Evolutionary conservation across 2,329 filamentous ascomycete genomes (phyloP).

Genomic region (Fusarium sp.): DNA sequence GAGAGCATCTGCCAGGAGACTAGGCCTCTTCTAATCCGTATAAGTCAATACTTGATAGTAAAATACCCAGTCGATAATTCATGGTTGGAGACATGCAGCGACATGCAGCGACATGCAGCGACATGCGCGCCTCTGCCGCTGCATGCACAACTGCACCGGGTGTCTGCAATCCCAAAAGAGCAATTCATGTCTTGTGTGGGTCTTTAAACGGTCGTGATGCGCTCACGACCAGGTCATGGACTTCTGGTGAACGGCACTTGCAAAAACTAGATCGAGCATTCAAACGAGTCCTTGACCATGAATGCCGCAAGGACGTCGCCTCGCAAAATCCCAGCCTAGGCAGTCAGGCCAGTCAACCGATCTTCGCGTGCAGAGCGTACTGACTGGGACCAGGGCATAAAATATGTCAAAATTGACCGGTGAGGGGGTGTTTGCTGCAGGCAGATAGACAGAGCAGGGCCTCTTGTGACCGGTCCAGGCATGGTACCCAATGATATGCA

Average conservation of each 20-base stretch:
- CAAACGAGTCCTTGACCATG: slow-evolving; percentile 15
- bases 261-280: slow-evolving; percentile 14
- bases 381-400: slow-evolving; percentile 35
- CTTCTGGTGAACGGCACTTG: slow-evolving; percentile 26
- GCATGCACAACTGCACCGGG: slow-evolving; percentile 25
- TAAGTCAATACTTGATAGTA: too few species aligned
- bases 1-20: not conserved
- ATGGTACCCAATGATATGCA: slow-evolving; percentile 17
- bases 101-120: slow-evolving; percentile 8
- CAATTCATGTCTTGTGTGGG: slow-evolving; percentile 1
- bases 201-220: slow-evolving; percentile 12
- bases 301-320: slow-evolving; percentile 27
- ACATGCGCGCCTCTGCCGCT: slow-evolving; percentile 27
- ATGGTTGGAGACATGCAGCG: slow-evolving; percentile 18
- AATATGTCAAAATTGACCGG: slow-evolving; percentile 44
- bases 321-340: slow-evolving; percentile 3
- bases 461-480: slow-evolving; percentile 31
- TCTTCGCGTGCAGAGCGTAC: slow-evolving; percentile 23
- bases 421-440: slow-evolving; percentile 32
- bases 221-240: slow-evolving; percentile 27
- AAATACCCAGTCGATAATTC: slow-evolving; percentile 9
- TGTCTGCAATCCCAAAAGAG: slow-evolving; percentile 10
- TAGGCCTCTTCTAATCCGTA: too few species aligned
- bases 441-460: slow-evolving; percentile 24
- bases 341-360: slow-evolving; percentile 31